These are phyloP conservation scores for Colletotrichum abscissum DNA, from an alignment of 2,329 filamentous ascomycete species.

Conservation along the genomic window DNA sequence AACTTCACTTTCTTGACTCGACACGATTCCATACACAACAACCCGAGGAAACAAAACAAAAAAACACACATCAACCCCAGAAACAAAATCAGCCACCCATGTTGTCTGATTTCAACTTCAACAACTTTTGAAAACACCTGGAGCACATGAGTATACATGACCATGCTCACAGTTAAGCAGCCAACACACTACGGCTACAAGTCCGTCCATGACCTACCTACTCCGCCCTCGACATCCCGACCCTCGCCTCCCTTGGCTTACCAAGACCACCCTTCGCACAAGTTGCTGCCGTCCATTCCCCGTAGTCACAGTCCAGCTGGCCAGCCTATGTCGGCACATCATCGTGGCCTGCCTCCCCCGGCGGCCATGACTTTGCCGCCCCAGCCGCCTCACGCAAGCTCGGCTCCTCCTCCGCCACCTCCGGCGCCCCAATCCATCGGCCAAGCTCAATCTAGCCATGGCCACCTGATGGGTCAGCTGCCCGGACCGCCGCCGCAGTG, in stretches of 20 bases:
- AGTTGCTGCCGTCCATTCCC: conserved; percentile 51
- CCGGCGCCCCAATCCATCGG: conserved; percentile 37
- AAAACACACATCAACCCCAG: not conserved
- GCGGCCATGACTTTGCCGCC: conserved; percentile 71
- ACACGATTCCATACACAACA: not conserved
- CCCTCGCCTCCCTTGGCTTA: conserved; percentile 65
- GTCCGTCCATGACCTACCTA: conserved; percentile 72
- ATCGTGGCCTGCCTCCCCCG: conserved; percentile 76
- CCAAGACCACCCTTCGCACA: conserved; percentile 56
- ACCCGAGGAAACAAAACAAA: not conserved
- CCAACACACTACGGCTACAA: conserved; percentile 68
- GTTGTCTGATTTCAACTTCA: conserved; percentile 7
- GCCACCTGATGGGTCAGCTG: conserved; percentile 61
- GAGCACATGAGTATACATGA: conserved; percentile 46
- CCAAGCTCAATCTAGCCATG: conserved; percentile 49
- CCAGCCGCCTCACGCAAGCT: conserved; percentile 48
- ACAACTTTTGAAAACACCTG: conserved; percentile 24
- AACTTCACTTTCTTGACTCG: conserved; percentile 13
- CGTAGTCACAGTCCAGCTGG: conserved; percentile 59
- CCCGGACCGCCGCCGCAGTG: conserved; percentile 74
- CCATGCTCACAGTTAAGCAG: conserved; percentile 73
- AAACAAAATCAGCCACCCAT: conserved; percentile 21
- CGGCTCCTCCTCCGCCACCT: conserved; percentile 31
- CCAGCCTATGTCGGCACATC: conserved; percentile 75
- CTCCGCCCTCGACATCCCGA: conserved; percentile 66